Conservation (phyloP, 345 rosid species). For the Rhodamnia rubescens region DNA sequence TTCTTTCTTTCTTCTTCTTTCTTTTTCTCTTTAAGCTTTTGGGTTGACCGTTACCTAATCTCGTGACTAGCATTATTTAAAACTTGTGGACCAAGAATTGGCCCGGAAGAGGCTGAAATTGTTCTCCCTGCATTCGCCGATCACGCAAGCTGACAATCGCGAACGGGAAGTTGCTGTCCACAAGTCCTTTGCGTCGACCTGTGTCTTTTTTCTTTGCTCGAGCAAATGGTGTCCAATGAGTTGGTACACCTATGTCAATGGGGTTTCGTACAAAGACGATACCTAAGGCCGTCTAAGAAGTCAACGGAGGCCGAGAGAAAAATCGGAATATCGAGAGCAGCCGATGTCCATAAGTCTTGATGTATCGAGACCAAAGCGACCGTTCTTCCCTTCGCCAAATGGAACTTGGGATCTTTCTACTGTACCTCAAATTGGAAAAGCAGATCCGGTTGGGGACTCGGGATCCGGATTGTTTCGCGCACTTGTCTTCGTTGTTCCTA, state of each 20-base stretch:
- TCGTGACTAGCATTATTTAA: background rate
- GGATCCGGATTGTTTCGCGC: background rate
- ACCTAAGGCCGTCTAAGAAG: background rate
- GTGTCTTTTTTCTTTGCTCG: background rate
- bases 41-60: background rate
- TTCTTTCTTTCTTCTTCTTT: no score
- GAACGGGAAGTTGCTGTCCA: background rate
- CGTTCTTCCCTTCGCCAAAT: no score
- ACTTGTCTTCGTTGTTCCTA: background rate
- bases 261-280: background rate
- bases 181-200: background rate
- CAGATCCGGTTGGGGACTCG: background rate
- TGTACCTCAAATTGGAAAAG: background rate
- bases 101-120: background rate
- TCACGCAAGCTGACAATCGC: background rate
- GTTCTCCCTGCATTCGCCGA: background rate
- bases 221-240: background rate
- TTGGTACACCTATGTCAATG: background rate
- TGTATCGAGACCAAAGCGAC: no score
- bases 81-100: background rate
- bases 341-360: no score
- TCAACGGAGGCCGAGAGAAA: background rate
- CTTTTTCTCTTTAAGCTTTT: no score
- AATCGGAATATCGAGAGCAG: background rate
- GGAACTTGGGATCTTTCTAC: background rate